A percentile compares a stretch with the other conserved stretches of the same genome.
Evolutionary conservation across 495 filamentous ascomycete genomes (phyloP).

Genomic region (Pyrenula aspistea): DNA sequence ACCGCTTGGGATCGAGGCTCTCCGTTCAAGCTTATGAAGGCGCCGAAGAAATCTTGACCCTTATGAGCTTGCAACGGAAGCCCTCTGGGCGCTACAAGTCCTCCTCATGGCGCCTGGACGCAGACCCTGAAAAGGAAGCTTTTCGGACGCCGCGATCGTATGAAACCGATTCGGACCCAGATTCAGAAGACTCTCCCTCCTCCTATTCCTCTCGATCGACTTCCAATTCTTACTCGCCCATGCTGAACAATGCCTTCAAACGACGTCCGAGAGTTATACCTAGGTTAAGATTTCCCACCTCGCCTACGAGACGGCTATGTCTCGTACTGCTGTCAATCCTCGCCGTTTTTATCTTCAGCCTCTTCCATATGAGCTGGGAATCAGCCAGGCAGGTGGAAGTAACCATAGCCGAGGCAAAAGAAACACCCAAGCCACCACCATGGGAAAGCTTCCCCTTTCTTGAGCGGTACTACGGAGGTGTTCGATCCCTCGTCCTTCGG

Average conservation of each 20-base stretch:
- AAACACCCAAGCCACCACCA: slow-evolving; percentile 44
- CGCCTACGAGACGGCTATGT: slow-evolving; percentile 59
- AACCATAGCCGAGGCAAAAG: slow-evolving; percentile 30
- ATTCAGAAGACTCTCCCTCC: slow-evolving; percentile 7
- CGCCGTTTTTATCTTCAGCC: slow-evolving; percentile 56
- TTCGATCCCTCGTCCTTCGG: slow-evolving; percentile 51
- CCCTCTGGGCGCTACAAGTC: not conserved
- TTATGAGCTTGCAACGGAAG: not conserved
- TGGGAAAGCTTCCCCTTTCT: slow-evolving; percentile 81
- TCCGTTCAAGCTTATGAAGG: slow-evolving; percentile 5
- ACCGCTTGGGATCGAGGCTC: not conserved
- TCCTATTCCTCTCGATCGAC: slow-evolving; percentile 35
- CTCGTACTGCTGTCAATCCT: slow-evolving; percentile 54
- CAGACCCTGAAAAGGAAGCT: slow-evolving; percentile 21
- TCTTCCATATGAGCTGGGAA: slow-evolving; percentile 57
- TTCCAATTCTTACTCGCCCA: slow-evolving; percentile 42
- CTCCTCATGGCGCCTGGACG: not conserved
- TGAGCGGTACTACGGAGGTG: slow-evolving; percentile 72
- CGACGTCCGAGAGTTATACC: slow-evolving; percentile 24
- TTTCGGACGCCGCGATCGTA: slow-evolving; percentile 26
- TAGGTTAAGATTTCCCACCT: slow-evolving; percentile 37
- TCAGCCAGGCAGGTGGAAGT: slow-evolving; percentile 48
- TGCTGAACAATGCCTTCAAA: slow-evolving; percentile 33
- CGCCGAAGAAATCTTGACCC: slow-evolving; percentile 13
- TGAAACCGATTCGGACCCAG: slow-evolving; percentile 25